Base-by-base conservation (phyloP, 2,329 filamentous ascomycete species). In the Beauveria australis region DNA sequence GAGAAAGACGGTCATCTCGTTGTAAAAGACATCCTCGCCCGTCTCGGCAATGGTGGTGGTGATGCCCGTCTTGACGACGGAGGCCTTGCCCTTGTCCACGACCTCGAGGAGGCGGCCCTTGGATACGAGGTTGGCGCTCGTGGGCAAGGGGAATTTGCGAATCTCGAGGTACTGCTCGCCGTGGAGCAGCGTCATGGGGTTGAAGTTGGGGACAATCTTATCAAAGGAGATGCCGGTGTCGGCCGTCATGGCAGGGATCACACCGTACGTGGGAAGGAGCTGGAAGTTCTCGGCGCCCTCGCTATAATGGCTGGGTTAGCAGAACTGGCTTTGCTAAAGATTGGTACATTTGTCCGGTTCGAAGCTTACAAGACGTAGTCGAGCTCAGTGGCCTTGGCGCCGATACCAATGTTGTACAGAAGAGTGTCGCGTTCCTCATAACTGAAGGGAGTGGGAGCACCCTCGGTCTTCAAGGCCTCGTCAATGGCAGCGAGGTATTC, bases 111-210 rank as follows among this genome's bases (percentile, higher is more conserved):
- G 87, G 73, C 87, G 87, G 62, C 86, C 89, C 70, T 86, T 85
- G 61, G 89, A 91, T 67, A 89, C 75, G 54, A 96, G 87, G 61
- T 85, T 87, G 55, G 84, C 92, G 60, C 87, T 83, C 37, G 92
- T 97, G 41, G 93, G 93, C 68, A 97, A 89, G 46, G 94, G 94
- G 79, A 87, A 95, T 75, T 93, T 91, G 72, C 88, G 86, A 70
- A 99, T 84, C 77, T 99, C 94, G 65, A 99, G 90, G 78, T 92
- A 99, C 76, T 99, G 94, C 81, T 99, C 94, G 72, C 94, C 94
- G 78, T 99, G 94, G 26, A 99, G 88, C 55, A 99, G 86, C 92
- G 97, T 97, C 91, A 96, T 97, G 64, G 92, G 93, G 43, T 86
- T 91, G 81, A 97, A 99, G 81, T 97, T 96, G 73, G 92, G 92